Conservation (phyloP, 2,329 filamentous ascomycete genomes). For the Hypocreales sp. region DNA sequence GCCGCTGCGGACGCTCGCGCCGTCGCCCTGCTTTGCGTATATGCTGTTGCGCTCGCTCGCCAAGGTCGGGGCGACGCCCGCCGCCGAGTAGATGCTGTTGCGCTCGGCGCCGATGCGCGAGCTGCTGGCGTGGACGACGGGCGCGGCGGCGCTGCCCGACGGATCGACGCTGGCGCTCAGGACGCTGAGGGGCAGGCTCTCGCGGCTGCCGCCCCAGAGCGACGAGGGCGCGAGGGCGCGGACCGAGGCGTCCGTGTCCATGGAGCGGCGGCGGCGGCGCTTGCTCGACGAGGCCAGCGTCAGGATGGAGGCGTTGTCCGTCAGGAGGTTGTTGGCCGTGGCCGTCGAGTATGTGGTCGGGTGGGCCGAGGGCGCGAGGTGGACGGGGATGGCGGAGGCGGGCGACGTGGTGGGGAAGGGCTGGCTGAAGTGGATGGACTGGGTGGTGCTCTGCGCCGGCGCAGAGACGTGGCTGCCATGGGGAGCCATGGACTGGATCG, state of each 20-base stretch:
- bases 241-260: slow-evolving; percentile 76
- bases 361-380: slow-evolving; percentile 42
- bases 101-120: slow-evolving; percentile 39
- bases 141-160: slow-evolving; percentile 24
- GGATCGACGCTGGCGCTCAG: slow-evolving; percentile 55
- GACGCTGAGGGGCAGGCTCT: slow-evolving; percentile 64
- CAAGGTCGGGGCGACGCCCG: slow-evolving; percentile 49
- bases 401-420: slow-evolving; percentile 49
- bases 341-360: slow-evolving; percentile 63
- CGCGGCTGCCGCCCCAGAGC: slow-evolving; percentile 66
- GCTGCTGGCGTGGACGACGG: slow-evolving; percentile 36
- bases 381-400: slow-evolving; percentile 56
- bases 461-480: slow-evolving; percentile 26
- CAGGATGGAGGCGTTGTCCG: slow-evolving; percentile 74
- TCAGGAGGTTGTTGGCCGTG: slow-evolving; percentile 67
- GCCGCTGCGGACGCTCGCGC: slow-evolving; percentile 64
- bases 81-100: slow-evolving; percentile 69
- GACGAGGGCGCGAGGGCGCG: slow-evolving; percentile 72
- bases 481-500: slow-evolving; percentile 61
- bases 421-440: slow-evolving; percentile 47
- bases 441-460: slow-evolving; percentile 22
- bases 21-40: slow-evolving; percentile 58
- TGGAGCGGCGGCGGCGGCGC: slow-evolving; percentile 57
- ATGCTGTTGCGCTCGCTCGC: slow-evolving; percentile 68
- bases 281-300: slow-evolving; percentile 75